Evolutionary conservation across 306 rosid genomes (phyloP).

Genomic region (Calophaca sinica): DNA sequence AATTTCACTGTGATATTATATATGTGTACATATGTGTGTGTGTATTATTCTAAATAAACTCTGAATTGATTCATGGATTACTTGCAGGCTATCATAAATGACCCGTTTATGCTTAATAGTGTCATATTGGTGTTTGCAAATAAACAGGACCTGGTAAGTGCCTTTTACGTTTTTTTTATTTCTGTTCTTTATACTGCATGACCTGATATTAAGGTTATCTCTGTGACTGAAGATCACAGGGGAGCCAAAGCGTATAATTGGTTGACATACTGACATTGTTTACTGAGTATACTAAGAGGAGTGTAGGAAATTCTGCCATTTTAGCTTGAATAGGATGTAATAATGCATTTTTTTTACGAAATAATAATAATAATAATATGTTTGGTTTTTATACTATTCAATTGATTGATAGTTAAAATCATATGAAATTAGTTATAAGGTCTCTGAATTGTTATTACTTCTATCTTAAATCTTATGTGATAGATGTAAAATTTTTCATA

Average conservation of each 20-base stretch:
- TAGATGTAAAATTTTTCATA: constrained; percentile 18
- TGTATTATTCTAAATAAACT: constrained; percentile 29
- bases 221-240: constrained; percentile 9
- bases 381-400: background rate
- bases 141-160: constrained; percentile 94
- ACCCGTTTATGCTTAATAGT: constrained; percentile 96
- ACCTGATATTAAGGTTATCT: background rate
- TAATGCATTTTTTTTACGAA: background rate
- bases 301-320: constrained; percentile 3
- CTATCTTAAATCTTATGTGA: constrained; percentile 1
- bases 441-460: constrained; percentile 17
- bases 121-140: constrained; percentile 96
- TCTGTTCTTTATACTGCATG: constrained; percentile 35
- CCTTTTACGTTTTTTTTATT: constrained; percentile 37
- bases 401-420: constrained; percentile 17
- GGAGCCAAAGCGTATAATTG: constrained; percentile 18
- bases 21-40: background rate
- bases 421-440: constrained; percentile 8
- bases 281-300: background rate
- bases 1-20: constrained; percentile 32
- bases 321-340: constrained; percentile 4
- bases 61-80: constrained; percentile 41
- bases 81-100: constrained; percentile 90
- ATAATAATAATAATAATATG: no score
- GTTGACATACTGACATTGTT: constrained; percentile 10